Base-by-base conservation (phyloP, 148 eudicot genomes). In the Persicaria tinctoria region DNA sequence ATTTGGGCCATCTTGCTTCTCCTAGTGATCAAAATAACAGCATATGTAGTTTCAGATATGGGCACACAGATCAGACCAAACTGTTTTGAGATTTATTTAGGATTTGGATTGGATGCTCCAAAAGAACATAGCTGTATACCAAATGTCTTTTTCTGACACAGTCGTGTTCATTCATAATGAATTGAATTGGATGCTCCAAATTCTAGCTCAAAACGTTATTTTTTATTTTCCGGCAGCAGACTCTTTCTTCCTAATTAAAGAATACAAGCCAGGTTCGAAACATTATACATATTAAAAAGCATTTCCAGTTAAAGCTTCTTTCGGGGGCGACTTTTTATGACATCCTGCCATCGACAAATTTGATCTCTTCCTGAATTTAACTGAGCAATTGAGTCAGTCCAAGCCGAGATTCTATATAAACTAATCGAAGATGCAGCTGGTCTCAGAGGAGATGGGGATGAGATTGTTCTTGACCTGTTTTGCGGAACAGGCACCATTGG, bases 401-500 rank as follows among this genome's bases (percentile, higher is more conserved):
- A 96, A 97, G 97, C 99, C 5, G 99, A 96, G 74, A 80, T 92
- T 77, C 86, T 96, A n/a, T 96, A 96, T 81, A 87, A 82, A 80
- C 76, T 96, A 71, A 87, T 96, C 18, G 97, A 92, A 86, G 95
- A 96, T 44, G 88, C 84, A 76, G 90, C 97, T 75, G 82, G 84
- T 87, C 91, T 96, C 64, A 89, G 48, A 84, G 97, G 99, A 79
- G 97, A 96, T 82, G 94, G 90, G 57, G 85, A 95, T 13, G 99
- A 96, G 86, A 82, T 90, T 63, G 88, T 96, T 80, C 87, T 96
- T 71, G 99, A 96, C 83, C 79, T 96, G 60, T 96, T 96, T 74
- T 96, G 97, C 82, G 97, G 99, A 79, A 96, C 99, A 3, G 99
- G 99, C 77, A 96, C 99, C 72, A 96, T 96, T 69, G 99, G 99